A percentile compares a stretch with the other conserved stretches of the same genome.
Conservation (phyloP, 2,329 filamentous ascomycete genomes). For the Penicillium sp. region DNA sequence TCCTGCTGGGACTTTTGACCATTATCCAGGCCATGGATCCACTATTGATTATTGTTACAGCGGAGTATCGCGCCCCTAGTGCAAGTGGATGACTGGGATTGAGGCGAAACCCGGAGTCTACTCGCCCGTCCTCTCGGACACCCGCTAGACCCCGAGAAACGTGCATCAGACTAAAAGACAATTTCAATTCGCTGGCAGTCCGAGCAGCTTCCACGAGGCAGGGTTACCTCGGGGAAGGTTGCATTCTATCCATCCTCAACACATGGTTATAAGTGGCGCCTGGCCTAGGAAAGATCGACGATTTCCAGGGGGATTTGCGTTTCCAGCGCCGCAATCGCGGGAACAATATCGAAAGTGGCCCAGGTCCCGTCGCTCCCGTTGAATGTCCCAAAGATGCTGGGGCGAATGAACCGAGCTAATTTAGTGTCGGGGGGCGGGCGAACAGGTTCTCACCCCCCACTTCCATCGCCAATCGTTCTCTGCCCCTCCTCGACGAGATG, state of each 20-base stretch:
- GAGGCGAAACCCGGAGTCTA: slow-evolving; percentile 5
- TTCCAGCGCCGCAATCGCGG: slow-evolving; percentile 12
- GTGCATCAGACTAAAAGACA: background rate
- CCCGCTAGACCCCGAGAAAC: slow-evolving; percentile 1
- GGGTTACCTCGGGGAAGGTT: background rate
- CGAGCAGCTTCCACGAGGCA: background rate
- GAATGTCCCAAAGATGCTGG: background rate
- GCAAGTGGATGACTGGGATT: slow-evolving; percentile 1
- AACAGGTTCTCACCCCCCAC: slow-evolving; percentile 4
- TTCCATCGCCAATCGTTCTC: slow-evolving; percentile 10
- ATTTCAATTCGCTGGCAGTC: background rate
- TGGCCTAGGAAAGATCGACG: background rate
- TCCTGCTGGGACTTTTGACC: slow-evolving; percentile 13
- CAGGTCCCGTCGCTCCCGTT: background rate
- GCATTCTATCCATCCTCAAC: background rate
- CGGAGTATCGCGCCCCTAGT: background rate
- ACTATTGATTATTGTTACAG: slow-evolving; percentile 6
- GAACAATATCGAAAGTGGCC: slow-evolving; percentile 2
- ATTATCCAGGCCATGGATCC: slow-evolving; percentile 17
- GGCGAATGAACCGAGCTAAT: background rate
- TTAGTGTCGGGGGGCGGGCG: background rate
- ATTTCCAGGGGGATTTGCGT: slow-evolving; percentile 5
- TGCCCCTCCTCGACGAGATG: slow-evolving; percentile 1
- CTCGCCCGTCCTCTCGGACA: background rate
- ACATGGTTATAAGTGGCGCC: too few species aligned